phyloP scores from a whole-genome alignment of 495 filamentous ascomycete species.

The Xylaria telfairii region DNA sequence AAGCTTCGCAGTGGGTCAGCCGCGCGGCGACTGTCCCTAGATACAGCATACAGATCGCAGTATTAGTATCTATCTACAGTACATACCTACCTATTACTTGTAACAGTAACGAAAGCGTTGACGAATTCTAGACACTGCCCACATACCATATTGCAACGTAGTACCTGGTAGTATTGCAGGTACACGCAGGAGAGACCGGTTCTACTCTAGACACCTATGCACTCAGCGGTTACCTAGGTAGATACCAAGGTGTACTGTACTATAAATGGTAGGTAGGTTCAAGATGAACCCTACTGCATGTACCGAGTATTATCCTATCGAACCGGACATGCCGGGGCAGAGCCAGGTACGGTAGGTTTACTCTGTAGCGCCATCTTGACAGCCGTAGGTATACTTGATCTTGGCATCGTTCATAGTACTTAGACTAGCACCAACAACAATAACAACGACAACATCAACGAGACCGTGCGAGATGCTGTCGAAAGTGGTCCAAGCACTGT shows the following conservation, averaged over 20 bases:
- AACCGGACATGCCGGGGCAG: neutral
- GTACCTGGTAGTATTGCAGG: neutral
- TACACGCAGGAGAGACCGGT: neutral
- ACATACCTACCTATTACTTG: neutral
- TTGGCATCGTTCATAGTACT: neutral
- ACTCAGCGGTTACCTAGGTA: too few relatives aligned
- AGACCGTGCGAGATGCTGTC: neutral
- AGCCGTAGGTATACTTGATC: too few relatives aligned
- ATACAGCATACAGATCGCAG: too few relatives aligned
- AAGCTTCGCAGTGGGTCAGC: conserved; percentile 5
- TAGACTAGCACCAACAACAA: neutral
- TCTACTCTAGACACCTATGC: neutral
- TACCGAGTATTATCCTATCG: neutral
- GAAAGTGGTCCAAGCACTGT: neutral
- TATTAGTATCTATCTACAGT: neutral
- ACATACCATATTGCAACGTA: neutral
- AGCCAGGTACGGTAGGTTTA: neutral
- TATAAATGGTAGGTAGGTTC: neutral
- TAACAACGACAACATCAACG: neutral
- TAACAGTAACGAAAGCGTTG: neutral
- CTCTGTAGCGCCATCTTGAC: neutral
- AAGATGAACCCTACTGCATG: neutral
- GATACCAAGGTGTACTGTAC: too few relatives aligned
- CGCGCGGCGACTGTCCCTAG: neutral
- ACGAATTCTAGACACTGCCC: neutral